Evolutionary conservation across 129 eudicot genomes (phyloP).

Genomic region (carrot (Daucus carota)): DNA sequence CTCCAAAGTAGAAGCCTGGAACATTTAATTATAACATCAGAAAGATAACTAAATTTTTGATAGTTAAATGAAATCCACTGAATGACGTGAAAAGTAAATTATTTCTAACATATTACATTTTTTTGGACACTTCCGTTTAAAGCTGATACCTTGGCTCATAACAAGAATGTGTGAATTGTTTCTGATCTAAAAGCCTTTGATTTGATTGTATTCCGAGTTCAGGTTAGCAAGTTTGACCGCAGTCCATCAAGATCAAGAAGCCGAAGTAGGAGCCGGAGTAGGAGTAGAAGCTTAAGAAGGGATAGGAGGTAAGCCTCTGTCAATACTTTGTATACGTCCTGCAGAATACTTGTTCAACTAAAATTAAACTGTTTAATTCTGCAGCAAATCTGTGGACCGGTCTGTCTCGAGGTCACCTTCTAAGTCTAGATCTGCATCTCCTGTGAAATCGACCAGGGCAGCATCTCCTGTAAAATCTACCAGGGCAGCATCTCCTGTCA

Average conservation of each 20-base stretch:
- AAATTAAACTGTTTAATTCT: neutral
- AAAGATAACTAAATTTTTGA: no score
- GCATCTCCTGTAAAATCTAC: neutral
- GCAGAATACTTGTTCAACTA: neutral
- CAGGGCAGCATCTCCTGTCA: neutral
- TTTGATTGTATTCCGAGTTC: neutral
- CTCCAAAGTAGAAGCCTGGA: neutral
- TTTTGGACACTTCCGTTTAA: neutral
- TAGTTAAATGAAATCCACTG: neutral
- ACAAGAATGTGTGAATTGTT: neutral
- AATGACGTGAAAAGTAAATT: neutral
- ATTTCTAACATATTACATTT: neutral
- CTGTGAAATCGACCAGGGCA: neutral
- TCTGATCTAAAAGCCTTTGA: neutral
- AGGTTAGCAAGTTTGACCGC: constrained; percentile 61
- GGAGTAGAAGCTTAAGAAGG: constrained; percentile 52
- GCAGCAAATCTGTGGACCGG: constrained; percentile 59
- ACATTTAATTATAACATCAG: neutral
- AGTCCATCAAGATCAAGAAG: constrained; percentile 82
- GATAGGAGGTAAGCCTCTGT: constrained; percentile 45
- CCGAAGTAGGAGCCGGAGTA: constrained; percentile 62
- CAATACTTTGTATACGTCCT: neutral
- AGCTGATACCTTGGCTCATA: neutral
- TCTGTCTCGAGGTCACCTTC: constrained; percentile 61
- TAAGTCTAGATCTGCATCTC: constrained; percentile 7